Percentiles rank a stretch among this genome's conserved stretches.
Conservation (phyloP, 805 yeast species). For the Ogataea zsoltii region DNA sequence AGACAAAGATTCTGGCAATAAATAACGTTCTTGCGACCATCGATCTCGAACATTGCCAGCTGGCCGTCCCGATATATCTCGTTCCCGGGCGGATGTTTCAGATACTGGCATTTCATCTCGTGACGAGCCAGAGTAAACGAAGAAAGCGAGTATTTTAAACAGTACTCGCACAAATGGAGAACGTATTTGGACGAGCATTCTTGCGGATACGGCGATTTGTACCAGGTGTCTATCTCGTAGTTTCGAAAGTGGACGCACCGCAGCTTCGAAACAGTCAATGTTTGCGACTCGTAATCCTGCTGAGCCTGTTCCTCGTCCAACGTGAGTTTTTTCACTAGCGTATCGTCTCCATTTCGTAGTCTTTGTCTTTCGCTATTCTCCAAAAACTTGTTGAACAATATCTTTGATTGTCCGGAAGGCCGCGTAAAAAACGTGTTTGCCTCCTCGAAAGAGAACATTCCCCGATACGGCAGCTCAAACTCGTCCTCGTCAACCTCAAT, state of each 20-base stretch:
- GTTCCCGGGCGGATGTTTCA: slow-evolving; percentile 81
- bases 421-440: slow-evolving; percentile 60
- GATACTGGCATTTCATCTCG: slow-evolving; percentile 64
- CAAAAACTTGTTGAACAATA: slow-evolving; percentile 43
- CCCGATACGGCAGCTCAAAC: slow-evolving; percentile 67
- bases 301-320: slow-evolving; percentile 26
- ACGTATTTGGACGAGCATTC: slow-evolving; percentile 66
- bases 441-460: slow-evolving; percentile 58
- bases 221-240: slow-evolving; percentile 86
- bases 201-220: slow-evolving; percentile 89
- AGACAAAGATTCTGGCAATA: slow-evolving; percentile 91
- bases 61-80: slow-evolving; percentile 81
- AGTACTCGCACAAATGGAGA: slow-evolving; percentile 78
- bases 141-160: slow-evolving; percentile 76
- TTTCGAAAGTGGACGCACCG: slow-evolving; percentile 69
- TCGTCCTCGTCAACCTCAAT: slow-evolving; percentile 37
- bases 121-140: slow-evolving; percentile 71
- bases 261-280: slow-evolving; percentile 43
- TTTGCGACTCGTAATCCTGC: slow-evolving; percentile 26
- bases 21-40: slow-evolving; percentile 78
- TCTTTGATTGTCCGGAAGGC: slow-evolving; percentile 44
- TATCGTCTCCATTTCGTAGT: slow-evolving; percentile 36
- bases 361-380: slow-evolving; percentile 42
- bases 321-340: slow-evolving; percentile 24
- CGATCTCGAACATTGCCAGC: slow-evolving; percentile 85